These are phyloP conservation scores for Carallia brachiata DNA, from an alignment of 345 rosid species.

Conservation along the genomic window DNA sequence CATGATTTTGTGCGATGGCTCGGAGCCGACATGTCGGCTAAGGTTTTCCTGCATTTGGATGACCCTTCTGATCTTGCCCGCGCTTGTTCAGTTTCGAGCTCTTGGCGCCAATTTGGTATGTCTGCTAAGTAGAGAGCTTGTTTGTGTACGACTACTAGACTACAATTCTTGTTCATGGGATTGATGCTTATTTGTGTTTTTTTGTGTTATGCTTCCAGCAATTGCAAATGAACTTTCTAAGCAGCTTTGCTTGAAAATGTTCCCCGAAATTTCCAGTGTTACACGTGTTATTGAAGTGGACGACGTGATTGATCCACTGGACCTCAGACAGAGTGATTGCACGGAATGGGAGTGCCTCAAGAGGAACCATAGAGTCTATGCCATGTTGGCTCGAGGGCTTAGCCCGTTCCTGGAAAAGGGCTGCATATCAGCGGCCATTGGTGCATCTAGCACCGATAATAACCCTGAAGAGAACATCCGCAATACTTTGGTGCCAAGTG, in stretches of 20 bases:
- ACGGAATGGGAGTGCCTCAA: conserved; percentile 21
- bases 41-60: conserved; percentile 27
- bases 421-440: conserved; percentile 34
- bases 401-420: conserved; percentile 16
- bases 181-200: neutral
- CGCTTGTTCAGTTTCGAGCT: conserved; percentile 23
- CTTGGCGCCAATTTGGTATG: conserved; percentile 33
- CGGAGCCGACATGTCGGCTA: conserved; percentile 25
- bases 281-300: conserved; percentile 19
- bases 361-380: conserved; percentile 37
- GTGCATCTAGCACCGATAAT: conserved; percentile 47
- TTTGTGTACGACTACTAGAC: neutral
- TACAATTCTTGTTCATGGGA: neutral
- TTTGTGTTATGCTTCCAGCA: conserved; percentile 21
- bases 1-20: conserved; percentile 35
- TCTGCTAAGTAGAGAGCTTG: neutral
- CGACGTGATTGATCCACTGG: conserved; percentile 24
- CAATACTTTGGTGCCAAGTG: conserved; percentile 40
- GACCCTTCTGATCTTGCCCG: conserved; percentile 39
- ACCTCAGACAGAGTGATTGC: conserved; percentile 7
- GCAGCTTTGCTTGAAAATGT: conserved; percentile 34
- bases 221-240: conserved; percentile 30
- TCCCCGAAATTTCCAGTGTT: conserved; percentile 24
- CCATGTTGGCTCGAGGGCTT: conserved; percentile 37
- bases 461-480: conserved; percentile 36